phyloP scores from a whole-genome alignment of 2,329 filamentous ascomycete species.

The Phyllosticta ampelicida region DNA sequence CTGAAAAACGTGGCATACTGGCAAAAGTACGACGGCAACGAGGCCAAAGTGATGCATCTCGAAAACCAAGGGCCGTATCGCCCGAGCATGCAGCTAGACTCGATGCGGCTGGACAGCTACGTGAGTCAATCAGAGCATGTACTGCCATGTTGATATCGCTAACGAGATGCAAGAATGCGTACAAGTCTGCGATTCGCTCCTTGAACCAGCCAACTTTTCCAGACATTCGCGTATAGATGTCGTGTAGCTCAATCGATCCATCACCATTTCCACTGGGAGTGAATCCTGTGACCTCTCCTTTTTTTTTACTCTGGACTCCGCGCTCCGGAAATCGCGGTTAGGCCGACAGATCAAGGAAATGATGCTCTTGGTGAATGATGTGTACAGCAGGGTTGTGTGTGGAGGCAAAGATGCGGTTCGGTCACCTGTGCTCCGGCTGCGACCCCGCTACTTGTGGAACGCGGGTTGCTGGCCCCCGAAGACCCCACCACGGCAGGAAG shows the following conservation, averaged over 20 bases:
- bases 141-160: background rate
- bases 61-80: background rate
- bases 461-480: background rate
- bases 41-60: background rate
- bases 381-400: background rate
- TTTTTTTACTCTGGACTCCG: too few species aligned
- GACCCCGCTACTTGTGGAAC: background rate
- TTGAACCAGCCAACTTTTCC: background rate
- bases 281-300: background rate
- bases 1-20: background rate
- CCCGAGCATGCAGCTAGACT: constrained; percentile 1
- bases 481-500: background rate
- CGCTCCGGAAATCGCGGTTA: background rate
- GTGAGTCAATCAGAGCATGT: constrained; percentile 2
- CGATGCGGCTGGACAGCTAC: constrained; percentile 5
- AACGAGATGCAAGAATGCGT: background rate
- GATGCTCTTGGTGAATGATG: background rate
- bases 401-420: background rate
- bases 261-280: too few species aligned
- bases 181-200: background rate
- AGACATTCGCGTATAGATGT: background rate
- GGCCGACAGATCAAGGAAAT: background rate
- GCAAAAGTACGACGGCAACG: background rate
- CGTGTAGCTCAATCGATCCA: background rate
- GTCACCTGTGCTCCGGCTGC: background rate